phyloP scores from a whole-genome alignment of 257 asterid species.

The Eustoma russellianum region DNA sequence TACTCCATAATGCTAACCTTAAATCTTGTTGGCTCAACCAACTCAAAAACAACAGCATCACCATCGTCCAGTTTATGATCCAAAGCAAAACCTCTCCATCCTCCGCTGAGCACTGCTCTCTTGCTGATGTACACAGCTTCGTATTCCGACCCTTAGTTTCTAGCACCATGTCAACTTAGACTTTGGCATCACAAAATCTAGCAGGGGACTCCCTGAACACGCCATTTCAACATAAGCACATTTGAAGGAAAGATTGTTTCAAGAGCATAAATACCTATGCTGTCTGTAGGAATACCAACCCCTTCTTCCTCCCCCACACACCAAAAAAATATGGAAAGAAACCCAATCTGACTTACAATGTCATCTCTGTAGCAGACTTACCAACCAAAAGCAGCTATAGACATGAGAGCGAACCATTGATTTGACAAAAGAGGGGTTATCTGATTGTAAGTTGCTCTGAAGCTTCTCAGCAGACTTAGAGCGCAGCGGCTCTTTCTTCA shows the following conservation, averaged over 20 bases:
- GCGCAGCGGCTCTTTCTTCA: constrained; percentile 49
- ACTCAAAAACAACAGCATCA: constrained; percentile 70
- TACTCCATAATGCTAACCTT: constrained; percentile 35
- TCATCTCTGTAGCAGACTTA: no score
- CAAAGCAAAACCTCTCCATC: constrained; percentile 91
- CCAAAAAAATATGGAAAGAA: no score
- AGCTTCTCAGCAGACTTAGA: constrained; percentile 50
- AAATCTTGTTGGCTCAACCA: constrained; percentile 59
- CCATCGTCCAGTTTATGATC: constrained; percentile 89
- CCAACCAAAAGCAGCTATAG: constrained; percentile 93
- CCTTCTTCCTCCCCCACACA: no score
- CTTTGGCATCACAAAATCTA: constrained; percentile 52
- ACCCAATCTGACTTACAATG: no score
- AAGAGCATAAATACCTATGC: no score
- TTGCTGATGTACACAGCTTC: constrained; percentile 53
- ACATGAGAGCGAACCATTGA: constrained; percentile 91
- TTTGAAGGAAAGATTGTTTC: neutral
- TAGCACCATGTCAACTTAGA: constrained; percentile 38
- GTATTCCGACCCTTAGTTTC: constrained; percentile 45
- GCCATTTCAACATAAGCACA: no score
- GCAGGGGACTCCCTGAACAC: constrained; percentile 78
- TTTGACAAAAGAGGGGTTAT: constrained; percentile 59
- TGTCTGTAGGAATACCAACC: no score
- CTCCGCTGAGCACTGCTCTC: constrained; percentile 78
- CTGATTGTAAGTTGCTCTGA: constrained; percentile 44